Evolutionary conservation across 2,329 filamentous ascomycete species (phyloP).

Genomic region (Aureobasidium leucospermi): DNA sequence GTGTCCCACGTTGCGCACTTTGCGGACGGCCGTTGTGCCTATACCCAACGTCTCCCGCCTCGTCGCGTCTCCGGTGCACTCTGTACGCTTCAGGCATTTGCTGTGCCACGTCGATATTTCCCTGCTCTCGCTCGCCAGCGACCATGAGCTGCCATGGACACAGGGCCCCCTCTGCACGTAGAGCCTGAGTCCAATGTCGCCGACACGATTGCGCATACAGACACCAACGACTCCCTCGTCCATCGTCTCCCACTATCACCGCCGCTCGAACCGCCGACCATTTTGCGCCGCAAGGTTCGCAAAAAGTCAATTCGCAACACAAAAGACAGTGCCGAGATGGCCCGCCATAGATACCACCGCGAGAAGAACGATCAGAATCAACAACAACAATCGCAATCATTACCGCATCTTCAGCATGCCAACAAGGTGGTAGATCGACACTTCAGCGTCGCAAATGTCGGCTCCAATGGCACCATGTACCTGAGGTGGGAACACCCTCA

Average conservation of each 20-base stretch:
- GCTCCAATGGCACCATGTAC: conserved; percentile 38
- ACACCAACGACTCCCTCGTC: neutral
- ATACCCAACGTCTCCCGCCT: conserved; percentile 5
- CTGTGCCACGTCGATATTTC: neutral
- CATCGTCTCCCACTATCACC: neutral
- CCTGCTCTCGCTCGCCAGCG: neutral
- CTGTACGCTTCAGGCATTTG: neutral
- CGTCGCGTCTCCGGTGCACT: neutral
- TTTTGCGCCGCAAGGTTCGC: conserved; percentile 2
- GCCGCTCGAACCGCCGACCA: neutral
- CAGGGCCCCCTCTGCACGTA: neutral
- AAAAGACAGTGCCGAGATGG: conserved; percentile 15
- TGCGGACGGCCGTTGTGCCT: neutral
- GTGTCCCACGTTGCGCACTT: conserved; percentile 2
- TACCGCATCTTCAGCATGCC: neutral
- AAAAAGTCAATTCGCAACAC: conserved; percentile 15
- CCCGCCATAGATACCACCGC: neutral
- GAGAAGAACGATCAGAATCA: neutral
- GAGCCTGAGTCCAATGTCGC: neutral
- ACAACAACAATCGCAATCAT: neutral
- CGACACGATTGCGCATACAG: neutral
- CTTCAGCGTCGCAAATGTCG: conserved; percentile 37
- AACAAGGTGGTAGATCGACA: conserved; percentile 20
- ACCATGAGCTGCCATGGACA: conserved; percentile 12
- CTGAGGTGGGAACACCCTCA: conserved; percentile 28